Evolutionary conservation across 1,284 basidiomycete genomes (phyloP), one percentile per base, ranked within the genome.

Genomic region (Veloboletus limbatus): DNA sequence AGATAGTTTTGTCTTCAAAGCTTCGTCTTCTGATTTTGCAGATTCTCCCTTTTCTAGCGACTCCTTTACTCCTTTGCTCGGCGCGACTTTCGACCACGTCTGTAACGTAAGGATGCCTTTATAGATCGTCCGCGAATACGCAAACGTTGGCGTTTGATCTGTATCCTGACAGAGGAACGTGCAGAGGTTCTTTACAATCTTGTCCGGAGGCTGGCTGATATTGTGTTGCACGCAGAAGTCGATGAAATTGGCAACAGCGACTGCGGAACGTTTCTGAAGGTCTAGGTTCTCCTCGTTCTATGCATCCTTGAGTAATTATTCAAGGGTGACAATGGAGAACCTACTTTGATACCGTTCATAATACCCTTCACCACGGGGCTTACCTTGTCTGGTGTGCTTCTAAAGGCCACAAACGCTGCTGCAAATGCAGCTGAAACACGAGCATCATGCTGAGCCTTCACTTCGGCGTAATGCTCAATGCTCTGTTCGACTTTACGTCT

Each of bases 171-270:
- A 99, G 6, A 99, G 74, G 70, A 99, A 99, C 0, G 93, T 95
- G 70, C 93, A 96, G 5, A 99, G 79, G 63, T 99, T 99, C 72
- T 94, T 94, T 58, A 99, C 83, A 45, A 99, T 94, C 74, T 99
- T 99, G 60, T 95, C 92, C 0, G 78, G 88, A 57, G 73, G 76
- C 66, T 82, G 77, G 54, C 75, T 57, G 58, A 84, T 69, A 59
- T 82, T 68, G 72, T 85, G 76, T 34, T 77, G 70, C 3, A 83
- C 79, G 66, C 94, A 97, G 61, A 92, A 90, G 39, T 87, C 82
- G 50, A 99, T 81, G 66, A 99, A 92, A 4, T 83, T 79, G 10
- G 93, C 91, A 7, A 99, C 87, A 0, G 93, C 85, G 0, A 76
- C 75, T 0, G 97, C 95, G 0, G 93, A 93, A 22, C 95, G 86